These are phyloP conservation scores for Paradendryphiella salina DNA, from an alignment of 2,329 filamentous ascomycete genomes.

Conservation along the genomic window DNA sequence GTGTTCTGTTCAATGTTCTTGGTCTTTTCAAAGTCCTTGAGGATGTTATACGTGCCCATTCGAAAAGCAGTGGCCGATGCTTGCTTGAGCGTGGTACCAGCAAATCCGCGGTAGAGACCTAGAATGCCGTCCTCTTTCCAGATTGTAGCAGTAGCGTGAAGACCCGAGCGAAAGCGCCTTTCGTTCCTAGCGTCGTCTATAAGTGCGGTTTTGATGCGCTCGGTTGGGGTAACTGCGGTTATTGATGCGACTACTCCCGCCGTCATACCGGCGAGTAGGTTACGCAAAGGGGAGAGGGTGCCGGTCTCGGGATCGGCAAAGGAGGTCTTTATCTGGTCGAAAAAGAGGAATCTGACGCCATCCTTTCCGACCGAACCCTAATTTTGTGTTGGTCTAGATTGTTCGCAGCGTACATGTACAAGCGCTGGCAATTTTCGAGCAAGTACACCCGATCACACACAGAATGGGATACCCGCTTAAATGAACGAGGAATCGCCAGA, in stretches of 20 bases:
- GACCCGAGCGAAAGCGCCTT: constrained; percentile 54
- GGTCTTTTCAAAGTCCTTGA: constrained; percentile 61
- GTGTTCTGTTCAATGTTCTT: constrained; percentile 56
- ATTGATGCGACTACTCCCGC: constrained; percentile 65
- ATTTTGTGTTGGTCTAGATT: constrained; percentile 14
- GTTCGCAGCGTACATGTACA: too few relatives aligned
- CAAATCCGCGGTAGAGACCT: constrained; percentile 61
- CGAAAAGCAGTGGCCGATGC: constrained; percentile 64
- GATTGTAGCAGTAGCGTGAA: constrained; percentile 57
- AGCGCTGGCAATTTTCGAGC: neutral
- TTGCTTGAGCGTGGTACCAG: constrained; percentile 65
- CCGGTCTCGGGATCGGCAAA: constrained; percentile 61
- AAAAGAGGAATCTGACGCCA: constrained; percentile 67
- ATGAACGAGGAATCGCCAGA: neutral
- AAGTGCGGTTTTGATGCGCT: constrained; percentile 69
- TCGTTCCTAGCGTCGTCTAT: constrained; percentile 63
- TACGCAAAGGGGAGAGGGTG: constrained; percentile 58
- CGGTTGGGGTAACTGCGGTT: constrained; percentile 68
- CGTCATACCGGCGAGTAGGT: constrained; percentile 66
- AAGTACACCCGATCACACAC: neutral
- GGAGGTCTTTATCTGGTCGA: constrained; percentile 65
- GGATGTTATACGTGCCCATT: constrained; percentile 65
- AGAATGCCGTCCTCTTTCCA: constrained; percentile 58
- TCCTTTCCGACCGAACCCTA: constrained; percentile 65
- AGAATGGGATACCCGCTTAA: neutral